Percentiles rank a stretch among this genome's conserved stretches.
phyloP scores from a whole-genome alignment of 306 rosid species.

The Cicer bijugum region DNA sequence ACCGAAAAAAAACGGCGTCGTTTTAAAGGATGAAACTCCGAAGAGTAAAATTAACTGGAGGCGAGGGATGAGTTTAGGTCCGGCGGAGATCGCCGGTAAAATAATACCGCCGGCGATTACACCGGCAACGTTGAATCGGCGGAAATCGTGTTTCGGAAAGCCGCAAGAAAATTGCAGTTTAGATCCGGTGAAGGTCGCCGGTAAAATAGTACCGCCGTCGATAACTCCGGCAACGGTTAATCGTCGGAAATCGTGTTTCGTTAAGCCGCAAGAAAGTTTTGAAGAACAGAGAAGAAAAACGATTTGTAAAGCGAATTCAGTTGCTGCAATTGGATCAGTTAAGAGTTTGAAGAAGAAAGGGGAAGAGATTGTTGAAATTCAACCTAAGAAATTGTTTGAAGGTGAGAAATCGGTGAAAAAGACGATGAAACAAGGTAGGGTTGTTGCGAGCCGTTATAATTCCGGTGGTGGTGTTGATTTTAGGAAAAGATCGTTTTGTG shows the following conservation, averaged over 20 bases:
- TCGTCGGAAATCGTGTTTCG: slow-evolving; percentile 82
- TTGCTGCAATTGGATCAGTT: slow-evolving; percentile 43
- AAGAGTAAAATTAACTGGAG: slow-evolving; percentile 41
- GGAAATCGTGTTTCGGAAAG: slow-evolving; percentile 83
- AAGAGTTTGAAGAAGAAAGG: slow-evolving; percentile 60
- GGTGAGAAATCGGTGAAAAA: slow-evolving; percentile 54
- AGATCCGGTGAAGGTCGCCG: slow-evolving; percentile 15
- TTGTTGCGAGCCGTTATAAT: slow-evolving; percentile 79
- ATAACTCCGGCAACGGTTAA: slow-evolving; percentile 58
- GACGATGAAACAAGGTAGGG: slow-evolving; percentile 65
- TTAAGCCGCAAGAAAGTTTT: slow-evolving; percentile 66
- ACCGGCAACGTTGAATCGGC: slow-evolving; percentile 62
- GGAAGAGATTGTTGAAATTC: slow-evolving; percentile 50
- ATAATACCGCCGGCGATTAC: slow-evolving; percentile 32
- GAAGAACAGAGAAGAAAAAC: slow-evolving; percentile 53
- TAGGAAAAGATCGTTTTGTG: slow-evolving; percentile 75
- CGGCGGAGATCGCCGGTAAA: slow-evolving; percentile 58
- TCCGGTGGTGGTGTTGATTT: slow-evolving; percentile 49
- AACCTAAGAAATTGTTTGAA: slow-evolving; percentile 81
- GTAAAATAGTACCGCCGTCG: neutral
- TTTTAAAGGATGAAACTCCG: slow-evolving; percentile 43
- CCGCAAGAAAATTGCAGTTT: slow-evolving; percentile 53
- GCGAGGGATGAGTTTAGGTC: slow-evolving; percentile 77
- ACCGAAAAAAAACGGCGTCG: slow-evolving; percentile 38
- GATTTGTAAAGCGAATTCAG: slow-evolving; percentile 40